A percentile compares a stretch with the other conserved stretches of the same genome.
Conservation (phyloP, 352 stramenopile species). For the Globisporangium nagaii region DNA sequence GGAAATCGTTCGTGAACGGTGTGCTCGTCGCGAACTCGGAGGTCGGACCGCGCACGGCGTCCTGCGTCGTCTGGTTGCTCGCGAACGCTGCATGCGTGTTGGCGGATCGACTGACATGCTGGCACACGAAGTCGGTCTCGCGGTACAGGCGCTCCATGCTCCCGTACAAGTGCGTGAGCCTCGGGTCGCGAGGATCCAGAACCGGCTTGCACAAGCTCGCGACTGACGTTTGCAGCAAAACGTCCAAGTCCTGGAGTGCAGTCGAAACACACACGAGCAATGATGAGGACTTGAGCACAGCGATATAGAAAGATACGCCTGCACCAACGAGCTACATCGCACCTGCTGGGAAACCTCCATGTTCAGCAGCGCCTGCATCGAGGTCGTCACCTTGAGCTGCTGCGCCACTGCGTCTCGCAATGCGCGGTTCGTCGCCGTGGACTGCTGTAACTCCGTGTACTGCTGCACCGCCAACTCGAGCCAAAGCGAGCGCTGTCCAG, state of each 20-base stretch:
- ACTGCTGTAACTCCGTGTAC: conserved; percentile 29
- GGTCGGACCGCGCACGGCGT: background rate
- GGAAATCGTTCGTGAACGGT: background rate
- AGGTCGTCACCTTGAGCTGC: conserved; percentile 38
- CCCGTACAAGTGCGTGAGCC: background rate
- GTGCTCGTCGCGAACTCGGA: conserved; percentile 8
- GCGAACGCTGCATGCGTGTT: background rate
- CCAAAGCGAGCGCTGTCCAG: conserved; percentile 30
- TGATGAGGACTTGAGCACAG: background rate
- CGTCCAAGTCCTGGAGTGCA: background rate
- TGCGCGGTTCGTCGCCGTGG: conserved; percentile 32
- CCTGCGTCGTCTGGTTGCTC: background rate
- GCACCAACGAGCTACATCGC: background rate
- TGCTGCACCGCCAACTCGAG: conserved; percentile 36
- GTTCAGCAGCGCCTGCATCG: conserved; percentile 32
- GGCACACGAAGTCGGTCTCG: background rate
- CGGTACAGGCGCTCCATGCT: background rate
- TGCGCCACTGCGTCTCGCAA: conserved; percentile 30
- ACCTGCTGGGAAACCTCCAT: conserved; percentile 7
- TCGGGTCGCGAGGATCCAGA: background rate
- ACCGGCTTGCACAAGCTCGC: background rate
- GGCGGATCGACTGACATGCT: background rate
- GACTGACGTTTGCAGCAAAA: background rate
- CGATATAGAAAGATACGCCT: too few species aligned
- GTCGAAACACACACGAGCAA: background rate